Evolutionary conservation across 805 yeast genomes (phyloP), one percentile per base, ranked within the genome.

Genomic region (Barnettozyma wickerhamii): DNA sequence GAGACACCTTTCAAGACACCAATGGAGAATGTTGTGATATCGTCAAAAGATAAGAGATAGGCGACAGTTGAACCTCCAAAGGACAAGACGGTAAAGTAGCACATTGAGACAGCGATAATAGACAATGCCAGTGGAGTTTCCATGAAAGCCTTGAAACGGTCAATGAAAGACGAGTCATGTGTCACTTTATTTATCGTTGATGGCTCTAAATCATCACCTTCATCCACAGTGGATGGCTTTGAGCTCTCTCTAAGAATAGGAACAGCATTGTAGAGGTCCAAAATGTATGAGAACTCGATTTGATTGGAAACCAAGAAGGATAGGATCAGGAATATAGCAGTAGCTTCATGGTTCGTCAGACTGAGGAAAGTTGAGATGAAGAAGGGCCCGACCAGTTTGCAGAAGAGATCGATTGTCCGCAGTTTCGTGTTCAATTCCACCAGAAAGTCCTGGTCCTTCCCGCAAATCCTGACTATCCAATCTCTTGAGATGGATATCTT

Each of bases 401-500:
- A 64, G 26, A 57, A 45, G 21, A 66, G 49, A 42, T 66, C 72
- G 35, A 66, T 66, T n/a, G 64, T 41, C 20, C 72, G 58, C 55
- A 67, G 53, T 19, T 48, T 51, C 6, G 68, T 51, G 43, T 65
- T 67, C 34, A 66, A 40, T 7, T 48, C 45, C 10, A 54, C 43
- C 31, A 65, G 35, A 31, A 49, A 47, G 5, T 39, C 46, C 19
- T 50, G 38, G 43, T 60, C 55, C 29, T 55, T 51, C 2, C 59
- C 55, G 17, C 54, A 45, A 17, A 66, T 62, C 10, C 60, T 68
- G 4, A 64, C 64, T 2, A 67, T 59, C 72, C 72, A 66, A 46
- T 66, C 72, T 27, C 71, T 51, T 30, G 64, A 67, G 14, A 66
- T 62, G 4, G 68, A 48, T n/a, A 67, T 58, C 23, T 56, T 57